Conservation (phyloP, 345 rosid genomes). For the Dipteronia sinensis region DNA sequence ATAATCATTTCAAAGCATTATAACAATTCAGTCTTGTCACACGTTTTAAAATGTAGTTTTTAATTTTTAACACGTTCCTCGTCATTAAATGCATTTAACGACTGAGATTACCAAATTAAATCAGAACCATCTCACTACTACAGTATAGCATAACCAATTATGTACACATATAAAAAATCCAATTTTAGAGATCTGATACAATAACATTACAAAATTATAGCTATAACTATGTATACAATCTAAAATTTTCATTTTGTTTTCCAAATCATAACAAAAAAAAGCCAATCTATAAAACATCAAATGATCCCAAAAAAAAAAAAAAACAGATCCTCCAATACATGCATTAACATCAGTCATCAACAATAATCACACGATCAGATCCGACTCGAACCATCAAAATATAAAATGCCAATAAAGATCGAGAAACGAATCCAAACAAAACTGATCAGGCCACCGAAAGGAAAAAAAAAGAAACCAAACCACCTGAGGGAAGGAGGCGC, state of each 20-base stretch:
- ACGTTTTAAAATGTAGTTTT: too few relatives aligned
- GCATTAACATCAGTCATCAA: not conserved
- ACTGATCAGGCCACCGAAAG: slow-evolving; percentile 4
- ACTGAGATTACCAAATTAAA: too few relatives aligned
- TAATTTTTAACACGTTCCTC: too few relatives aligned
- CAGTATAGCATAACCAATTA: not conserved
- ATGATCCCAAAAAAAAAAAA: not conserved
- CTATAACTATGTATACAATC: too few relatives aligned
- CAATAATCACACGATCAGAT: slow-evolving; percentile 4
- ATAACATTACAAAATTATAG: not conserved
- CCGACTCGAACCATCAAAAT: not conserved
- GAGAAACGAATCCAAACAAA: slow-evolving; percentile 7
- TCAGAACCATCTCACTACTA: not conserved
- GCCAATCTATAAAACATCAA: not conserved
- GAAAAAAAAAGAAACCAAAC: not conserved
- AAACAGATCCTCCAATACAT: not conserved
- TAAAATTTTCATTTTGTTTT: not conserved
- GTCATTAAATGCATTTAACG: too few relatives aligned
- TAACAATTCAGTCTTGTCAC: too few relatives aligned
- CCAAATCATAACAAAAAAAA: not conserved
- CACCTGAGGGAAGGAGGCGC: slow-evolving; percentile 44
- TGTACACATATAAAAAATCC: not conserved
- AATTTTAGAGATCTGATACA: not conserved
- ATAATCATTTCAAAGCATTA: not conserved
- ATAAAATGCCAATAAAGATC: not conserved